Evolutionary conservation across 805 yeast genomes (phyloP), one percentile per base, ranked within the genome.

Genomic region (Suhomyces sp.): DNA sequence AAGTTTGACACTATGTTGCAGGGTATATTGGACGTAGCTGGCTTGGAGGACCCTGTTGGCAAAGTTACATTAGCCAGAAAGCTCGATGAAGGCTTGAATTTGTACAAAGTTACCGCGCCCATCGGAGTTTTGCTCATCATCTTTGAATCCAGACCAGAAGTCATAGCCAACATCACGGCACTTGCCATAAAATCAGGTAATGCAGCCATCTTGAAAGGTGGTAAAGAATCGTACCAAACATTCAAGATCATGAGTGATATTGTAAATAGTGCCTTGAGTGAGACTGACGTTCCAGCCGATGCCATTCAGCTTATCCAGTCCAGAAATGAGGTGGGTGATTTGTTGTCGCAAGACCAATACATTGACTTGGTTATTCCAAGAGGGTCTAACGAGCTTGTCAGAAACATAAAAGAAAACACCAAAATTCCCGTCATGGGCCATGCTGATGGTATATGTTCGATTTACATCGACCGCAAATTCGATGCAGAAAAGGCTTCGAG

Each of bases 371-470:
- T 94, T 22, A 90, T 94, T 62, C 99, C 99, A 55, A 82, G 99
- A 64, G 99, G 99, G n/a, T 89, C 97, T 27, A 94, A 94, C 64
- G 93, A 85, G 57, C 79, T 94, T 54, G 99, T 94, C 41, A 82
- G 89, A 60, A 84, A 79, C 67, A 92, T 94, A 69, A 94, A 96
- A 72, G 79, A 82, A 24, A 83, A 83, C 66, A 93, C 99, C 23
- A 90, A 90, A 68, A 96, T 94, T 61, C 98, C 99, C 5, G 99
- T 94, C 6, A 73, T 94, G 66, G 99, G 99, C 52, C 99, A 94
- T 69, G 99, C 99, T 7, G 98, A 94, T 71, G 99, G 99, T 46
- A 87, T 93, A 55, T 94, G 99, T 71, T 85, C 97, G 1, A 82
- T 93, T 6, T 94, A 83, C 63, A 77, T 93, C 24, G 96, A 92